phyloP scores from a whole-genome alignment of 306 rosid genomes.

The Dicorynia guianensis region DNA sequence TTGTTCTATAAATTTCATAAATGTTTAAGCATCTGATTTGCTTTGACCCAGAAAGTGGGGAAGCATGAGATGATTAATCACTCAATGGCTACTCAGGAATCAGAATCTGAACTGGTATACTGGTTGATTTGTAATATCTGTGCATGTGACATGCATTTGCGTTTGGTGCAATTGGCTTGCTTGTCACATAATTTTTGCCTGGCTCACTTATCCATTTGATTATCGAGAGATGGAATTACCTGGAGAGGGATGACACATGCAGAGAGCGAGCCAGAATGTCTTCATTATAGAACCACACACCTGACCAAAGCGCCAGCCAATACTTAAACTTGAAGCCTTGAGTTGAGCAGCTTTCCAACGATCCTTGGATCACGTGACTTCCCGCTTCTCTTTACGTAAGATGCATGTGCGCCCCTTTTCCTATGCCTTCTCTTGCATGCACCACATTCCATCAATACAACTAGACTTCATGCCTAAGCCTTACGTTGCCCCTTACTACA shows the following conservation, averaged over 20 bases:
- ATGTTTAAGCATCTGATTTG: neutral
- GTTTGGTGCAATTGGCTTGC: too few relatives aligned
- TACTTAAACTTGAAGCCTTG: constrained; percentile 40
- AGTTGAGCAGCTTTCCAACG: constrained; percentile 29
- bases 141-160: constrained; percentile 15
- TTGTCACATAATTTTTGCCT: too few relatives aligned
- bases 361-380: constrained; percentile 56
- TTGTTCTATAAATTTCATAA: neutral
- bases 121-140: neutral
- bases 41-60: neutral
- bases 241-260: too few relatives aligned
- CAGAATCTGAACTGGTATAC: too few relatives aligned
- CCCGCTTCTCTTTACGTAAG: constrained; percentile 51
- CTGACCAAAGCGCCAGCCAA: neutral
- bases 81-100: neutral
- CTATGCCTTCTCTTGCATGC: neutral
- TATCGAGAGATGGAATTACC: too few relatives aligned
- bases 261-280: too few relatives aligned
- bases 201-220: too few relatives aligned
- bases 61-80: neutral
- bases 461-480: constrained; percentile 53
- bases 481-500: constrained; percentile 21
- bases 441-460: neutral
- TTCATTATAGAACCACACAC: neutral
- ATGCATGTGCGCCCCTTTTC: constrained; percentile 47